phyloP scores from a whole-genome alignment of 495 filamentous ascomycete species.

The Trichoderma parareesei region DNA sequence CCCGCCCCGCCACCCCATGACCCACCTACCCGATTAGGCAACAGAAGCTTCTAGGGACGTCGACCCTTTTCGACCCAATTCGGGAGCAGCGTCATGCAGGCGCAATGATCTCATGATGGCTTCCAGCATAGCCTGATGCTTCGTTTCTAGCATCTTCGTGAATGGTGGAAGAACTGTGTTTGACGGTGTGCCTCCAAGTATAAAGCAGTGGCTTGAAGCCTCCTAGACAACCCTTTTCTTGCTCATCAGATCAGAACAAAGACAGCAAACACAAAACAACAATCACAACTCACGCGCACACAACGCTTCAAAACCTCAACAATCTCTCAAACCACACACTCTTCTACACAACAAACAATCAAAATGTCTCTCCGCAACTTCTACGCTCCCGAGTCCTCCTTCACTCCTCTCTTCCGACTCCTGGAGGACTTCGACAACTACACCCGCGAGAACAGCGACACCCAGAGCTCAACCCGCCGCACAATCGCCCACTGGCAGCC shows the following conservation, averaged over 20 bases:
- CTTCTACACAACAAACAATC: not conserved
- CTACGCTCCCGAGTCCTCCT: constrained; percentile 28
- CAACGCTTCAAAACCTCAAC: not conserved
- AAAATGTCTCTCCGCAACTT: constrained; percentile 23
- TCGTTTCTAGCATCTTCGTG: not conserved
- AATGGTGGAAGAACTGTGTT: not conserved
- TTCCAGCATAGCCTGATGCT: not conserved
- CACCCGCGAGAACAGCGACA: constrained; percentile 25
- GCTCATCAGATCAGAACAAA: not conserved
- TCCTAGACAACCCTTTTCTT: not conserved
- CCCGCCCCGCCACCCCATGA: no score
- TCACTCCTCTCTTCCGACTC: constrained; percentile 59
- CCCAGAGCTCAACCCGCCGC: constrained; percentile 21
- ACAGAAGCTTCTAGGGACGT: no score
- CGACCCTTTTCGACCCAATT: no score
- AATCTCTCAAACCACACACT: not conserved
- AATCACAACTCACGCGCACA: not conserved
- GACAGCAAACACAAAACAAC: not conserved
- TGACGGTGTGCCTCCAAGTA: not conserved
- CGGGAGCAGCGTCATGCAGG: no score
- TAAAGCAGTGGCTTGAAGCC: not conserved
- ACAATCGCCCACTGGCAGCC: constrained; percentile 45
- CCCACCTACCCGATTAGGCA: no score
- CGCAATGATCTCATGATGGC: not conserved
- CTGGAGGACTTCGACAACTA: constrained; percentile 60